Base-by-base conservation (phyloP, 2,329 filamentous ascomycete genomes). In the Fusarium sp. region DNA sequence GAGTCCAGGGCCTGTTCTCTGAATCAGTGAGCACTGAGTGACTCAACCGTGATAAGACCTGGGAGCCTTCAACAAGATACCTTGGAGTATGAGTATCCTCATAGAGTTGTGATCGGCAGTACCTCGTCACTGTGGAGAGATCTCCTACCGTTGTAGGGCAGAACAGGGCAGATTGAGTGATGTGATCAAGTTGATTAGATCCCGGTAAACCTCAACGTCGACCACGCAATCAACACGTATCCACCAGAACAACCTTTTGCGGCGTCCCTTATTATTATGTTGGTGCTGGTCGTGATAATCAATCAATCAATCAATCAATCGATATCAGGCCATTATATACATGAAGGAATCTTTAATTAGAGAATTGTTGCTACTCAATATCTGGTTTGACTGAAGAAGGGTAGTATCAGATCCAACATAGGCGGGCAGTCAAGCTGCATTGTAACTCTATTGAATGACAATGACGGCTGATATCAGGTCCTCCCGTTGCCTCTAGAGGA, bases 121-220 rank as follows among this genome's bases (percentile, higher is more conserved):
- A 53, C 44, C 61, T 69, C 66, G 56, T 65, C 66, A 54, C 39
- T 67, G 66, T 70, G 66, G 66, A 46, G 66, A 53, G 37, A 60
- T 33, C 57, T 43, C 31, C 62, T 66, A 43, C 31, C 42, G 61
- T 41, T 38, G 50, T 67, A 67, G 63, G 64, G 64, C 63, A 67
- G 46, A 42, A 54, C 33, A 54, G 23, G 41, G 28, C 23, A 63
- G 57, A 58, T 59, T 58, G 52, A 41, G 59, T 56, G 59, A 66
- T 66, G 58, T 44, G 58, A 66, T 66, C 44, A 55, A 42, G 43
- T 39, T 63, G 57, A 67, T 67, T 66, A 54, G 42, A 68, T 55
- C 65, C 65, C 60, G 35, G 65, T 54, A 69, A 64, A 69, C 52
- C 29, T 69, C 49, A 39, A 64, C 59, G 46, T 23, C 57, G 46